Evolutionary conservation across 257 asterid genomes (phyloP), one percentile per base, ranked within the genome.

Genomic region (Phtheirospermum japonicum): DNA sequence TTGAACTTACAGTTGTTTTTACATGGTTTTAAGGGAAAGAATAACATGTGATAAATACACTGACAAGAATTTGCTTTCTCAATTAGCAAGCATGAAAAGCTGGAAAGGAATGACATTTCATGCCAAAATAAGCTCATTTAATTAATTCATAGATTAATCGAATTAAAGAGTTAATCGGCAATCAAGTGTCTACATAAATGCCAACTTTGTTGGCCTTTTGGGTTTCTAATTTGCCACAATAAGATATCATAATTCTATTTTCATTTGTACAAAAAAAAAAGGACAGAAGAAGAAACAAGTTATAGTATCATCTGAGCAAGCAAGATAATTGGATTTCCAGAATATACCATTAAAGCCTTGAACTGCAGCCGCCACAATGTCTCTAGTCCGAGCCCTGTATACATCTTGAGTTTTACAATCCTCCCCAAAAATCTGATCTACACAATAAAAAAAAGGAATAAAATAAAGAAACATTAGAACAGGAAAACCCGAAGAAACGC

Each of bases 271-370:
- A n/a, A 4, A 2, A 32, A 19, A 4, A 16, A 34, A 49, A 11
- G n/a, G 48, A 40, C n/a, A 40, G 42, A 1, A 23, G 3, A 5
- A 33, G 1, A 33, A 63, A 11, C 9, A 23, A 42, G 34, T 60
- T 61, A 13, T 13, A 8, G 55, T 32, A 52, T 5, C 17, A 61
- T 10, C 50, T 23, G 9, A 46, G 33, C 17, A 51, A 55, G 50
- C 52, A 36, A 57, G 28, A 34, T 52, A 14, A 9, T 12, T 42
- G 9, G 17, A 0, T 20, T 7, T 30, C 2, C 7, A 4, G 33
- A 42, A 46, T 31, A 33, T 85, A 88, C 98, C 98, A 70, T 91
- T 91, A 64, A 91, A 91, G 13, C 98, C 96, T 26, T 74, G 75
- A 63, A 88, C 83, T 2, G 95, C 93, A n/a, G 92, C 94, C 9